Conservation (phyloP, 345 rosid species). For the Raphanus raphanistrum region DNA sequence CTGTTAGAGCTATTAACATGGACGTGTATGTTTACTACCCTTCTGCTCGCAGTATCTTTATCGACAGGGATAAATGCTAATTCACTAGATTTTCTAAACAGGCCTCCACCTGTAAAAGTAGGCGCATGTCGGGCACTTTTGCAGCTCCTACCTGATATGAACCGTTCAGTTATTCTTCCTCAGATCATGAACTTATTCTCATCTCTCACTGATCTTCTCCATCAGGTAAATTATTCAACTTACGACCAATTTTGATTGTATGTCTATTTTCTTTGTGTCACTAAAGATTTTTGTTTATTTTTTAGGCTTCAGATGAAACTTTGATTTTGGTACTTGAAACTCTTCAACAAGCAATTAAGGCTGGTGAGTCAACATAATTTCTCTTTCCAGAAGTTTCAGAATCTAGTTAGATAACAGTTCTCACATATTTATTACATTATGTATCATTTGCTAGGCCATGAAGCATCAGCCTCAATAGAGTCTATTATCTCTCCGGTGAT, state of each 20-base stretch:
- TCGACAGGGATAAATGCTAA: conserved; percentile 20
- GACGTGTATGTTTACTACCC: conserved; percentile 61
- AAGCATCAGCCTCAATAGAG: conserved; percentile 63
- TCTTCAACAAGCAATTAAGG: conserved; percentile 68
- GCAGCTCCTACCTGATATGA: conserved; percentile 76
- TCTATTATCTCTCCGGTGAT: conserved; percentile 73
- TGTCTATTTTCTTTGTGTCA: conserved; percentile 20
- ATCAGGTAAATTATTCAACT: conserved; percentile 53
- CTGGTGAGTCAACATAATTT: conserved; percentile 52
- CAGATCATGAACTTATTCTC: conserved; percentile 70
- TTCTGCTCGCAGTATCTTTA: conserved; percentile 20
- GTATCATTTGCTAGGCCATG: conserved; percentile 52
- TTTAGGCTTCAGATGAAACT: conserved; percentile 87
- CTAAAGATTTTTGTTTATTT: conserved; percentile 27
- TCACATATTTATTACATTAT: conserved; percentile 1
- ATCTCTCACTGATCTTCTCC: conserved; percentile 78
- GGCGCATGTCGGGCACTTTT: conserved; percentile 92
- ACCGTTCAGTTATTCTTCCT: conserved; percentile 54
- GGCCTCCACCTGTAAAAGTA: conserved; percentile 88
- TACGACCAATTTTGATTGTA: neutral
- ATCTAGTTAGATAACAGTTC: conserved; percentile 11
- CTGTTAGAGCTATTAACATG: conserved; percentile 66
- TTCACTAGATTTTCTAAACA: conserved; percentile 39
- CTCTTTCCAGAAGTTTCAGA: neutral
- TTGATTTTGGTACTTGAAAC: conserved; percentile 90